Evolutionary conservation across 495 filamentous ascomycete genomes (phyloP).

Genomic region (Aspergillus leporis): DNA sequence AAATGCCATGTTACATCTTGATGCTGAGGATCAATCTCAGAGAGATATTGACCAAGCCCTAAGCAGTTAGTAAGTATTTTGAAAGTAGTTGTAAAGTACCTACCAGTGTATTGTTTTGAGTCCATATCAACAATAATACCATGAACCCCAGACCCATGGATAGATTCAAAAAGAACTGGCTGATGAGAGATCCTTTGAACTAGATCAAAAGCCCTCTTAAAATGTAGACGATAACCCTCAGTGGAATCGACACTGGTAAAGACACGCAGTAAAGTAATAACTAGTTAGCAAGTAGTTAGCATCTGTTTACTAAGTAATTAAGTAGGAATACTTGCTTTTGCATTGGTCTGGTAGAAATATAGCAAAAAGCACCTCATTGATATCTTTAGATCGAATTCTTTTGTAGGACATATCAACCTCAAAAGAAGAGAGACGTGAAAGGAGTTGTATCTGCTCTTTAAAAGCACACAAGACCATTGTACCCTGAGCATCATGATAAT

Average conservation of each 20-base stretch:
- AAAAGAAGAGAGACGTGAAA: slow-evolving; percentile 7
- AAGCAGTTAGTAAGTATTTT: too few relatives aligned
- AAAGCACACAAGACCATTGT: slow-evolving; percentile 14
- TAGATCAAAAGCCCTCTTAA: slow-evolving; percentile 8
- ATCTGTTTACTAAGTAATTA: background rate
- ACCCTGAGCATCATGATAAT: slow-evolving; percentile 8
- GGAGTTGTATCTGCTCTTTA: slow-evolving; percentile 10
- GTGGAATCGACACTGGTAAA: background rate
- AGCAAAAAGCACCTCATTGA: slow-evolving; percentile 14
- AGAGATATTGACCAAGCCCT: slow-evolving; percentile 9
- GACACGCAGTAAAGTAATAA: background rate
- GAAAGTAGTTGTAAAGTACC: too few relatives aligned
- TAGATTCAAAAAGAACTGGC: slow-evolving; percentile 5
- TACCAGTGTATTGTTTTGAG: slow-evolving; percentile 4
- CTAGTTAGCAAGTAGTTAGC: slow-evolving; percentile 9
- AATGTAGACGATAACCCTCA: slow-evolving; percentile 6
- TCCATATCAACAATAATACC: slow-evolving; percentile 17
- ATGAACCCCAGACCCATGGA: slow-evolving; percentile 10
- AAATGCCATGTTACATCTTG: slow-evolving; percentile 5
- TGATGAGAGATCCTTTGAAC: background rate
- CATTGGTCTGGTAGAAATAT: slow-evolving; percentile 5
- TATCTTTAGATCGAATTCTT: slow-evolving; percentile 6
- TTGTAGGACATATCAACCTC: slow-evolving; percentile 16
- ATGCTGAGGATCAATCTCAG: slow-evolving; percentile 7
- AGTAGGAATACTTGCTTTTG: slow-evolving; percentile 16